Base-by-base conservation (phyloP, 2,329 filamentous ascomycete genomes). In the Scortechinia acanthostroma region DNA sequence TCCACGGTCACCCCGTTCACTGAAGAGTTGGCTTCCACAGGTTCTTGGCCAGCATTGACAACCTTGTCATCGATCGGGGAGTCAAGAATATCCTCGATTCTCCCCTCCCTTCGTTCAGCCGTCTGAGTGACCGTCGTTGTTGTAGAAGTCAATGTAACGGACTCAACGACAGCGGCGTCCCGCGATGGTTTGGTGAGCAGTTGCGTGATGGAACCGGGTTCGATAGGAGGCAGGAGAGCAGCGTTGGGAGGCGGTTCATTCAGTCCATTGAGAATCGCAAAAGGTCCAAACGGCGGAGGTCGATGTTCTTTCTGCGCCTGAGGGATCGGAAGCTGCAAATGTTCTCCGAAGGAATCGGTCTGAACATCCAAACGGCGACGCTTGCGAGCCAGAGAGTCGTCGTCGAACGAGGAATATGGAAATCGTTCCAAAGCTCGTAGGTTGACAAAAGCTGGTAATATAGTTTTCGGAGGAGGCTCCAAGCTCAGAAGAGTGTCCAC, bases 191-290 rank as follows among this genome's bases (percentile, higher is more conserved):
- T 20, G 23, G 5, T 21, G 6, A 20, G 22, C 5, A 42, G n/a
- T 14, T 45, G 35, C 13, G 5, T 49, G 42, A 49, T 54, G 10
- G 35, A 48, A 21, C 73, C 71, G 22, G 71, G 66, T 50, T 74
- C 75, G 45, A 83, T 83, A 3, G 76, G 76, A 4, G 79, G 79
- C 42, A 83, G 71, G 4, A 82, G 59, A 13, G 74, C 71, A 42
- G 76, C 76, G 56, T 80, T 74, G 5, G 77, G 77, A 14, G 79
- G 79, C 2, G 79, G 79, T 49, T 83, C 77, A 58, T 82, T 77
- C 37, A 83, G 58, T 4, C 77, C 77, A 53, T 79, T 79, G 10
- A 83, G 58, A 48, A 70, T 69, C 40, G 68, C 64, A 50, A 71
- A 63, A 20, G 66, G 62, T 20, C 65, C 60, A 52, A 69, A 65